Conservation (phyloP, 208 protist genomes). For the Crithidia fasciculata region DNA sequence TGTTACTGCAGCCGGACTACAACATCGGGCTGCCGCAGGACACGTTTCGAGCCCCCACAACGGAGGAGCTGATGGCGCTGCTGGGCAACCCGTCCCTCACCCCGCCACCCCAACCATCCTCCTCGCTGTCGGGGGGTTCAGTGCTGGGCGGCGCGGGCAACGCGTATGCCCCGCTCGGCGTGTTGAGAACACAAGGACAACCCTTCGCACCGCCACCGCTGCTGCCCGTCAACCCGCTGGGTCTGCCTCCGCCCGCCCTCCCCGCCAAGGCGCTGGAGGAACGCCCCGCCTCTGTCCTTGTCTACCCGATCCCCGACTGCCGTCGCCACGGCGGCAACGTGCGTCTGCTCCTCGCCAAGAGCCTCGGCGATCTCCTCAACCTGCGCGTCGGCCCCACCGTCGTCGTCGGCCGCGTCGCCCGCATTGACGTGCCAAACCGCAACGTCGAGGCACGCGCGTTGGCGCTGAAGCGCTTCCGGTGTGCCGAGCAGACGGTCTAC, state of each 20-base stretch:
- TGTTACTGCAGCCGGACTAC: too few species aligned
- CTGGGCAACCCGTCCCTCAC: constrained; percentile 37
- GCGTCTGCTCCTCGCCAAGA: constrained; percentile 73
- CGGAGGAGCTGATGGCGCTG: constrained; percentile 70
- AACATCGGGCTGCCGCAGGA: background rate
- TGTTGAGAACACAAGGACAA: background rate
- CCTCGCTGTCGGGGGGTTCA: background rate
- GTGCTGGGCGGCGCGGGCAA: background rate
- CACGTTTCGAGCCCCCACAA: constrained; percentile 34
- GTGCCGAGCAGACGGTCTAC: constrained; percentile 65
- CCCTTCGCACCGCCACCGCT: background rate
- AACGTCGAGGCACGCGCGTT: constrained; percentile 88
- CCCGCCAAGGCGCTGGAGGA: constrained; percentile 75
- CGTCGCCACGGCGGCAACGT: constrained; percentile 56
- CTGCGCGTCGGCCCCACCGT: constrained; percentile 85
- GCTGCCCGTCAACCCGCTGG: constrained; percentile 9
- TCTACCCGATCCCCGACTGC: constrained; percentile 78
- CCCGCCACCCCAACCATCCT: background rate
- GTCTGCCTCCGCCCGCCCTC: constrained; percentile 71
- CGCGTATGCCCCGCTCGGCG: background rate
- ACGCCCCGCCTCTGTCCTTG: constrained; percentile 74
- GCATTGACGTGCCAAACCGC: constrained; percentile 82
- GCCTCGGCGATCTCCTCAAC: constrained; percentile 81
- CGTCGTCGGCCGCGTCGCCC: constrained; percentile 82
- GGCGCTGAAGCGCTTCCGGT: constrained; percentile 76